A percentile compares a stretch with the other conserved stretches of the same genome.
These are phyloP conservation scores for Ganoderma boninense DNA, from an alignment of 1,284 basidiomycete genomes.

Conservation along the genomic window DNA sequence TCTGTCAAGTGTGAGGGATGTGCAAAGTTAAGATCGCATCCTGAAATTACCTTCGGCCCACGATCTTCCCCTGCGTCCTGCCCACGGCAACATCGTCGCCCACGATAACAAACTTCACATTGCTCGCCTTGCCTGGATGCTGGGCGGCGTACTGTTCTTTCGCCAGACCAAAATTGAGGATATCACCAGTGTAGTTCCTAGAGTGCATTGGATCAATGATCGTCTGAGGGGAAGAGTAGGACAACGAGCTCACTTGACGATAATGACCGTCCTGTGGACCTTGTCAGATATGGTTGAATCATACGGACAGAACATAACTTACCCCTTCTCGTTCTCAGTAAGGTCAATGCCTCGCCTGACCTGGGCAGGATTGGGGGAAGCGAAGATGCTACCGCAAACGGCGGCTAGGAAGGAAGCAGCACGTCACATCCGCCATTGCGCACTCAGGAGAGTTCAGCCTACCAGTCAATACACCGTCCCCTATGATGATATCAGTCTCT, in stretches of 20 bases:
- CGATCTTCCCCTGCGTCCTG: conserved; percentile 79
- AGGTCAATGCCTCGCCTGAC: conserved; percentile 83
- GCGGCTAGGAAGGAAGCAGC: conserved; percentile 58
- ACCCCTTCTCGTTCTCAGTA: conserved; percentile 82
- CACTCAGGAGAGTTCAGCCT: conserved; percentile 26
- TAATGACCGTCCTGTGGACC: conserved; percentile 70
- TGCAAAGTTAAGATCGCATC: neutral
- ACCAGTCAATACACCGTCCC: conserved; percentile 83
- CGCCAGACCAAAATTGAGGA: conserved; percentile 93
- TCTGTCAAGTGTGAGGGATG: conserved; percentile 45
- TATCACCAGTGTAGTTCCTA: conserved; percentile 89
- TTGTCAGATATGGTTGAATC: neutral
- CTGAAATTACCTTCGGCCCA: conserved; percentile 71
- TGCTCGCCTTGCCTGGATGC: conserved; percentile 71
- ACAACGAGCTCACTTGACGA: conserved; percentile 75
- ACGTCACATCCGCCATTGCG: neutral
- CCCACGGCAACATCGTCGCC: conserved; percentile 94
- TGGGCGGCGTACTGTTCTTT: conserved; percentile 84
- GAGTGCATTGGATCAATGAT: conserved; percentile 20
- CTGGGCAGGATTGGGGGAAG: conserved; percentile 88
- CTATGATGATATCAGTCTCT: conserved; percentile 44
- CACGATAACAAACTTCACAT: conserved; percentile 85
- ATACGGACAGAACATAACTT: conserved; percentile 30
- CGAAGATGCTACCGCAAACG: conserved; percentile 89
- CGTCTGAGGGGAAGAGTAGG: neutral